A percentile compares a stretch with the other conserved stretches of the same genome.
These are phyloP conservation scores for Calophaca sinica DNA, from an alignment of 306 rosid genomes.

Conservation along the genomic window DNA sequence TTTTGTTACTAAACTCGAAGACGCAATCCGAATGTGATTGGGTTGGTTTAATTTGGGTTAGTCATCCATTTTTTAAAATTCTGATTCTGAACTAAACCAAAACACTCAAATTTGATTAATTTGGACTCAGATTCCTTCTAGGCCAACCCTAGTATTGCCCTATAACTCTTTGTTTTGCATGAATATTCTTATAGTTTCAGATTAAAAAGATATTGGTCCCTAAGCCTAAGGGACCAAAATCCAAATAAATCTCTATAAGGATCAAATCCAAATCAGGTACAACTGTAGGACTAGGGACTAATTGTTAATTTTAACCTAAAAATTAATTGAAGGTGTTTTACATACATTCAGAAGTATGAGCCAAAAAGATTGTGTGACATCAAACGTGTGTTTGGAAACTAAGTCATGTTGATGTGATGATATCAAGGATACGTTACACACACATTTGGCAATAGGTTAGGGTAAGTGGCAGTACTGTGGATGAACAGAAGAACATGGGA, in stretches of 20 bases:
- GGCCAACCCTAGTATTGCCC: neutral
- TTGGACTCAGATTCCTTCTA: neutral
- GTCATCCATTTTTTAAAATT: no score
- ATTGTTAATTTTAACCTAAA: conserved; percentile 3
- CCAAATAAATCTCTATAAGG: no score
- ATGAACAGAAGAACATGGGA: neutral
- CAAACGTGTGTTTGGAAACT: no score
- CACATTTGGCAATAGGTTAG: neutral
- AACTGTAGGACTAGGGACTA: neutral
- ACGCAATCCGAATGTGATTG: no score
- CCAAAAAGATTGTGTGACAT: no score
- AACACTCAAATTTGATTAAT: neutral
- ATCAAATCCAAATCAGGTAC: neutral
- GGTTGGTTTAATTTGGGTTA: no score
- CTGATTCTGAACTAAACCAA: no score
- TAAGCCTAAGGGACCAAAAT: neutral
- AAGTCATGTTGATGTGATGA: no score
- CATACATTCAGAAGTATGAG: no score
- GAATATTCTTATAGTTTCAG: neutral
- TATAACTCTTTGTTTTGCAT: neutral
- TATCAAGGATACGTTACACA: no score
- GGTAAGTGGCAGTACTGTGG: neutral
- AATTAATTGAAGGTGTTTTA: neutral
- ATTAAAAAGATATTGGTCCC: neutral
- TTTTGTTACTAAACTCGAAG: no score